Percentiles rank a stretch among this genome's conserved stretches.
phyloP scores from a whole-genome alignment of 257 asterid species.

The Solanum pimpinellifolium region DNA sequence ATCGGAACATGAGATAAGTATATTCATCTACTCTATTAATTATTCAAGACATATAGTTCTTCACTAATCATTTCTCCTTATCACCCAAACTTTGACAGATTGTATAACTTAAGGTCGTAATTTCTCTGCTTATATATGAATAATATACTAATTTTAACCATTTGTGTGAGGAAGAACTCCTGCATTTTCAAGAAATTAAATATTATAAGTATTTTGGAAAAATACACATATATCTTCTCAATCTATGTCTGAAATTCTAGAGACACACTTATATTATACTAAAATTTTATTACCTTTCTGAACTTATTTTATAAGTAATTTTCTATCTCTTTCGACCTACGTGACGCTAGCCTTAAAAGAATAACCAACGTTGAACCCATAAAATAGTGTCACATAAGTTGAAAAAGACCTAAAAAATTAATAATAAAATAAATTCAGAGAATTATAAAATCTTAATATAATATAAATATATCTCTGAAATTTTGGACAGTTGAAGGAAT shows the following conservation, averaged over 20 bases:
- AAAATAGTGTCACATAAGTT: too few species aligned
- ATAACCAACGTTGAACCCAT: fast-evolving
- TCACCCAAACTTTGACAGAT: neutral
- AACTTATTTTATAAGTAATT: too few species aligned
- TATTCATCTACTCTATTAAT: too few species aligned
- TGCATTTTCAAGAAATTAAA: neutral
- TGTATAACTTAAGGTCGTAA: neutral
- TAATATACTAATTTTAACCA: neutral
- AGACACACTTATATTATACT: too few species aligned
- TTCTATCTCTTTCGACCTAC: too few species aligned
- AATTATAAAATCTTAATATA: too few species aligned
- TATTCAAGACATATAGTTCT: neutral
- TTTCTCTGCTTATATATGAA: neutral
- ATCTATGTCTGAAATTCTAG: too few species aligned
- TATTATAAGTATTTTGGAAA: neutral
- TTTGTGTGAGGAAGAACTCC: neutral
- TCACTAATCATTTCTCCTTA: neutral
- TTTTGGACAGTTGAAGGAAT: too few species aligned
- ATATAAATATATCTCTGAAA: fast-evolving
- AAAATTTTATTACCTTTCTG: fast-evolving
- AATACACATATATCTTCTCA: fast-evolving
- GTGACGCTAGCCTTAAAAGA: fast-evolving
- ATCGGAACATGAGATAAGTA: neutral
- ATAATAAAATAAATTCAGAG: too few species aligned
- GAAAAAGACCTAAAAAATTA: too few species aligned